Evolutionary conservation across 176 grass and related monocot genomes (phyloP), one percentile per base, ranked within the genome.

Genomic region (Elymus sibiricus): DNA sequence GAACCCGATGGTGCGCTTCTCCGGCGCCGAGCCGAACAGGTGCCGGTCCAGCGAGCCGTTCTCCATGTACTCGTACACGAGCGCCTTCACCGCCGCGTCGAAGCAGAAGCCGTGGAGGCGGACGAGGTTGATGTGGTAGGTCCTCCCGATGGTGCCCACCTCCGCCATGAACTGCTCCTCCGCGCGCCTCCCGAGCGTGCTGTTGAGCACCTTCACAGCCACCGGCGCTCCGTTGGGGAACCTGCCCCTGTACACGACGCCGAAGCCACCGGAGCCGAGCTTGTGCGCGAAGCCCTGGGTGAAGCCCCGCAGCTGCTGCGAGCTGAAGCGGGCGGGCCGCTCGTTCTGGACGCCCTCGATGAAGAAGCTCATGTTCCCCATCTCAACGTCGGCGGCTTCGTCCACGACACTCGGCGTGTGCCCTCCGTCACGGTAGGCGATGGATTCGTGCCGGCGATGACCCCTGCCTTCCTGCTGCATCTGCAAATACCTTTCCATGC

Each of bases 71-170:
- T 96, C 94, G 60, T 93, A 96, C 5, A 93, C 89, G 27, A 96
- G 89, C 42, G 94, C 91, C 84, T 90, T 93, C 21, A 73, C n/a
- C 0, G 43, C 10, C 0, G 67, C 40, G 47, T 91, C 91, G 26
- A 93, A 93, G 83, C 94, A 96, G 84, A 96, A 93, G 22, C 94
- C 87, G 13, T 96, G 90, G 38, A 96, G 94, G 66, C 89, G 86
- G 3, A 95, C 87, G 40, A 95, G 89, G 79, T 95, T 90, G 44
- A 95, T 85, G 76, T 91, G 94, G 87, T 93, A 89, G 6, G 94
- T 96, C 91, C 11, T 85, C 68, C 29, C 79, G 13, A 82, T 82
- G 79, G 94, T 93, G 16, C 70, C 89, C 13, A 95, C 87, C 85
- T 95, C 91, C 38, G 91, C 94, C 91, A 93, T 93, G 85, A 93